phyloP scores from a whole-genome alignment of 2,329 filamentous ascomycete genomes.

The Apiospora phragmitis region DNA sequence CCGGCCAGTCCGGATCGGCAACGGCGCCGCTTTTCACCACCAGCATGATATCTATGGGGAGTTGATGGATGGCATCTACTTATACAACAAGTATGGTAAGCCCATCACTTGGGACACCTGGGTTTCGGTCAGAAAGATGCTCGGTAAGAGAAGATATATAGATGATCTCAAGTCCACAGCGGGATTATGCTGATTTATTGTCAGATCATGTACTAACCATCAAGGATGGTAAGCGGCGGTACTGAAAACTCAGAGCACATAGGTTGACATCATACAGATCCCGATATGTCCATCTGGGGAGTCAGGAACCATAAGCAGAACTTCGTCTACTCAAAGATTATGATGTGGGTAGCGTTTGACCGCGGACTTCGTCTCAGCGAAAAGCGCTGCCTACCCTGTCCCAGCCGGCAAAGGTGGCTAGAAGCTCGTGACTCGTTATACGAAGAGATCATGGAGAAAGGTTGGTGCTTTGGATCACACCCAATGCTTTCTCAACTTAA shows the following conservation, averaged over 20 bases:
- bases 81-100: conserved; percentile 79
- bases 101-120: conserved; percentile 77
- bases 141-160: conserved; percentile 40
- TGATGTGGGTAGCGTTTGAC: conserved; percentile 82
- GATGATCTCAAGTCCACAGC: background rate
- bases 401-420: conserved; percentile 67
- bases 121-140: conserved; percentile 67
- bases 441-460: conserved; percentile 76
- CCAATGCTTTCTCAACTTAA: background rate
- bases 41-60: conserved; percentile 77
- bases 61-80: conserved; percentile 73
- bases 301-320: conserved; percentile 74
- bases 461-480: conserved; percentile 27
- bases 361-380: conserved; percentile 72
- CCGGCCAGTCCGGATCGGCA: conserved; percentile 73
- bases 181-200: conserved; percentile 17
- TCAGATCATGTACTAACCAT: conserved; percentile 70
- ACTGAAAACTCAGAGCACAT: too few species aligned
- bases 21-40: conserved; percentile 73
- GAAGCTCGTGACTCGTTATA: conserved; percentile 67
- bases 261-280: conserved; percentile 39
- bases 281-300: conserved; percentile 85
- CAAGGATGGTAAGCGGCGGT: conserved; percentile 48
- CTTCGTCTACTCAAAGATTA: conserved; percentile 80
- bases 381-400: conserved; percentile 75